Evolutionary conservation across 306 rosid species (phyloP), one percentile per base, ranked within the genome.

Genomic region (Alnus rubra): DNA sequence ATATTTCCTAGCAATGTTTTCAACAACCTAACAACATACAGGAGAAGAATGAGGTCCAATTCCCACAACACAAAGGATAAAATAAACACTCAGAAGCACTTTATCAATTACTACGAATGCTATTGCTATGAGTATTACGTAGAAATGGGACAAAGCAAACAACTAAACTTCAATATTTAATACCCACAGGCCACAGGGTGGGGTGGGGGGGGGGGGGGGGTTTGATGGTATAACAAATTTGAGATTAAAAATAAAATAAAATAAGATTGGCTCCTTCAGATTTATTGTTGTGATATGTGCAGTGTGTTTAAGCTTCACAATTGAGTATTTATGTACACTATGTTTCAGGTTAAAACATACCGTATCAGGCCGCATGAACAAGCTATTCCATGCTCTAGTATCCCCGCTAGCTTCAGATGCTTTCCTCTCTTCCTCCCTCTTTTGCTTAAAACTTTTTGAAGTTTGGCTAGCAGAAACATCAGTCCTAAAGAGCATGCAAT

Each of bases 321-420:
- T 75, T 86, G 68, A 42, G 6, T 16, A 67, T 37, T 71, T 31
- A 37, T 8, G 16, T 44, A 39, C 69, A 60, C 69, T 42, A 31
- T 42, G 71, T 23, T 47, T 71, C 78, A 81, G 76, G 73, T 50
- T 39, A 49, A 55, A 69, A 64, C 94, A 82, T 93, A 95, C 98
- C 10, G 98, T 88, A 76, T 95, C 98, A 78, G 97, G 70, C 60
- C 92, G 94, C 95, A 95, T 91, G 88, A 85, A 95, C 79, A 95
- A 88, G 84, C 92, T 90, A 82, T 95, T 95, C 98, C 98, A 95
- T 76, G 96, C 98, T 90, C 86, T 88, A 73, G 97, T 90, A 80
- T 95, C 90, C 62, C 98, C 98, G 62, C 96, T 83, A 59, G 96
- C 98, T 88, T 95, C 98, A 54, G 92, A 79, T 74, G 90, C 87